Base-by-base conservation (phyloP, 1,139 yeast species). In the Yamadazyma aaseri region DNA sequence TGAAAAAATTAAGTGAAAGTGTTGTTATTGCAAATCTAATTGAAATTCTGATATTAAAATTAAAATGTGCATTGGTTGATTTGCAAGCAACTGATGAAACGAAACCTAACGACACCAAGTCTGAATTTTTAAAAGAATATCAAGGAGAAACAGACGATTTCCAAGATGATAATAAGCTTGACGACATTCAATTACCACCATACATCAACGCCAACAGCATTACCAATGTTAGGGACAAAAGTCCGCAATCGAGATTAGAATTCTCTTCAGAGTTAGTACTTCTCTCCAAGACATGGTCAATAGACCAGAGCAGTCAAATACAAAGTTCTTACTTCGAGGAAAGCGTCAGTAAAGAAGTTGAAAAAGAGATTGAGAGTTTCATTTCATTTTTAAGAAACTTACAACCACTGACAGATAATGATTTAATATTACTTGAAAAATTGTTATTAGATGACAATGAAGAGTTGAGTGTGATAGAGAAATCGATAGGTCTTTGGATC, bases 141-240 rank as follows among this genome's bases (percentile, higher is more conserved):
- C 42, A 35, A 16, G 42, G 36, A 13, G 36, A 34, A 11, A 30
- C 35, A 10, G 39, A 34, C 10, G 40, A 34, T 2, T 41, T 40
- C 17, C 49, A 46, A 26, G 42, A 38, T 5, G 36, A 41, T 1
- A 66, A 66, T 38, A 52, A 45, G 23, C 43, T 68, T 2, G 73
- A 69, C 34, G 49, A 57, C 20, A 56, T 69, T 16, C 63, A 64
- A 32, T 48, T 69, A n/a, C 74, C 74, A 1, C 60, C 65, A 1
- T 53, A 59, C 35, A 60, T 69, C 8, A 57, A 68, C 42, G 69
- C 67, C 1, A 51, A 43, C 14, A 59, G 56, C 23, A 43, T 66
- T 9, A 47, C 55, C 1, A 50, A 42, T n/a, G 32, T 42, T 17
- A 13, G 32, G 7, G 22, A 17, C 6, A 16, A 31, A 1, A 25